Evolutionary conservation across 352 stramenopile genomes (phyloP), one percentile per base, ranked within the genome.

Genomic region (Globisporangium yorkense): DNA sequence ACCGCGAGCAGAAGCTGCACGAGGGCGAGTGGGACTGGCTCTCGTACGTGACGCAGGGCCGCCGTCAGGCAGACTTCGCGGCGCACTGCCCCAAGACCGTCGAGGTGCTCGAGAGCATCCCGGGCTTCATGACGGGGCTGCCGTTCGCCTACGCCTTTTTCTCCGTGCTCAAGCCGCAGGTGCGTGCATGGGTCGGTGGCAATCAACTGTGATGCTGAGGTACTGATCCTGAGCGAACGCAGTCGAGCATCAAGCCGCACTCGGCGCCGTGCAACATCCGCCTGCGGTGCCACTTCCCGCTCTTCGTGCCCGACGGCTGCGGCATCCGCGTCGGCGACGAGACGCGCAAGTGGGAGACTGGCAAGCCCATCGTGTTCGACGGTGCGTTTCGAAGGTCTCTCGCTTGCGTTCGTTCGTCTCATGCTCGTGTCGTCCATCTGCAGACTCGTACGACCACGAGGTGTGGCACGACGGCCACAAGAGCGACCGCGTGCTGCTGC

Each of bases 121-220:
- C 84, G 35, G 78, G 72, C n/a, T 92, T 94, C 56, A 92, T 96
- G 80, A 78, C 83, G 13, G 77, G 73, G 1, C 85, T 94, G 41
- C 96, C 96, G 9, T 98, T 99, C 74, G 88, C 88, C 15, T 98
- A 98, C 72, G 77, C 83, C 21, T 98, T 98, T 72, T 98, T 98
- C 76, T 98, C 88, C 27, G 97, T 96, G 15, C 77, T 99, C 56
- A 87, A 97, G 65, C 75, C 74, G 0, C 68, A 95, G 54, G 89
- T 89, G 21, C 66, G 59, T 8, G 16, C 31, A 37, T 24, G 21
- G 21, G 21, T 24, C 2, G 31, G 9, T 37, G 31, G 31, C 10
- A 15, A 40, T 12, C 8, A 2, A 15, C 10, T 12, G 2, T 40
- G 8, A 15, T 2, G 35, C 16, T 15, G 37, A 16, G 10, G 37